Base-by-base conservation (phyloP, 495 filamentous ascomycete genomes). In the Penicillium nucicola region DNA sequence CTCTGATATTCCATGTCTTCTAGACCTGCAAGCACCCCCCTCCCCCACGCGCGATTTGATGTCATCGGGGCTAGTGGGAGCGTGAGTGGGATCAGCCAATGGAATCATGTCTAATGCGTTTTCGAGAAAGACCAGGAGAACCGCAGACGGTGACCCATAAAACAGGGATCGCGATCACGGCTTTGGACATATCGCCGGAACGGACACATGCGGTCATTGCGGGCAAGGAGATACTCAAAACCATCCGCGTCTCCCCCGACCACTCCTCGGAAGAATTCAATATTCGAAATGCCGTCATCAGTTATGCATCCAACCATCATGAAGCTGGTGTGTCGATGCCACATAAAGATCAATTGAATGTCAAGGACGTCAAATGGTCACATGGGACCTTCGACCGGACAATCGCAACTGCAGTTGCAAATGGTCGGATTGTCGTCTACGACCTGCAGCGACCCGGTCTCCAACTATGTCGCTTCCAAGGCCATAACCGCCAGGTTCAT, bases 401-500 rank as follows among this genome's bases (percentile, higher is more conserved):
- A 56, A 86, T 95, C 50, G 88, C 89, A 44, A 93, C 90, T 1
- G 91, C 90, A 20, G 89, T 86, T 47, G 85, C 85, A 43, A 91
- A 87, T 69, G 91, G 91, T 49, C 89, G 88, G 64, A 88, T 96
- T 55, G 84, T 91, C 43, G 74, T 91, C 55, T 96, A 95, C 65
- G 90, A 96, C 74, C 71, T 95, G 48, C 83, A 84, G 55, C 81
- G 83, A 43, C 73, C 83, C 37, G 84, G 84, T 23, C 67, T 95
- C 28, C 90, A 95, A 62, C 76, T 85, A 45, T 84, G 83, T 48
- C 83, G 90, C 47, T 74, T 90, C 52, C 86, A 88, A 56, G 92
- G 96, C 63, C 95, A 97, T 67, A 82, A 78, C 48, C 87, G 95
- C 45, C 92, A 96, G 76, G 86, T 98, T 48, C 92, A 98, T 68